A percentile compares a stretch with the other conserved stretches of the same genome.
Conservation (phyloP, 2,329 filamentous ascomycete species). For the Emericellopsis cladophorae region DNA sequence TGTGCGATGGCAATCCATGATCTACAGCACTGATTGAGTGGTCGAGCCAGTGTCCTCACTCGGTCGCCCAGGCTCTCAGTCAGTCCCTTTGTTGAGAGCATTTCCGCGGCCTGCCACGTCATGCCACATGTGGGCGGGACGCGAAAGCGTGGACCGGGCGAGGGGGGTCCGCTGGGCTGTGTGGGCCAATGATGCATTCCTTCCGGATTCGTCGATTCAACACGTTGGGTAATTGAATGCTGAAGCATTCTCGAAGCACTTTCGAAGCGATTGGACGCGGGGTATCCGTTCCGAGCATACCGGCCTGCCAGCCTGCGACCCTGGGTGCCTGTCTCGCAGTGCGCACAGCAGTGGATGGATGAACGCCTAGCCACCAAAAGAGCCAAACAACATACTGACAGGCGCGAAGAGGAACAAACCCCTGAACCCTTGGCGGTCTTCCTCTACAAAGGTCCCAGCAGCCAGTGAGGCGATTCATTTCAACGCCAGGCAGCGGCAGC, state of each 20-base stretch:
- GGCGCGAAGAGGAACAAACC: no score
- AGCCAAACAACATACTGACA: no score
- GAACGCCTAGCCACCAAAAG: no score
- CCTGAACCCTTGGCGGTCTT: no score
- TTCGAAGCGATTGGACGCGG: neutral
- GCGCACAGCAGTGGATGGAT: neutral
- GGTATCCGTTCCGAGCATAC: neutral
- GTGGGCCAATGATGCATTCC: neutral
- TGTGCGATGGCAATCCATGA: conserved; percentile 2
- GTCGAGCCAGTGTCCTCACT: neutral
- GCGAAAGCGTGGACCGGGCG: neutral
- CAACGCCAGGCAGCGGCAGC: no score
- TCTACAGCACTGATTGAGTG: neutral
- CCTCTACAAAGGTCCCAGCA: no score
- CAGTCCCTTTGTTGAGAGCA: neutral
- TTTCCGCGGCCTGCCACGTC: neutral
- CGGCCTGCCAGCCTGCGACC: no score
- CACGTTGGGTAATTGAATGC: neutral
- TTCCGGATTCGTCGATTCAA: neutral
- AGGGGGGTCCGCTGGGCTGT: no score
- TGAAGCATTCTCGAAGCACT: neutral
- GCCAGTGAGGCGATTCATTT: no score
- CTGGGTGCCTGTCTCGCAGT: no score
- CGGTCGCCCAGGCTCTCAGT: neutral
- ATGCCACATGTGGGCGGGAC: neutral